Conservation (phyloP, 306 rosid species). For the Cicer yamashitae region DNA sequence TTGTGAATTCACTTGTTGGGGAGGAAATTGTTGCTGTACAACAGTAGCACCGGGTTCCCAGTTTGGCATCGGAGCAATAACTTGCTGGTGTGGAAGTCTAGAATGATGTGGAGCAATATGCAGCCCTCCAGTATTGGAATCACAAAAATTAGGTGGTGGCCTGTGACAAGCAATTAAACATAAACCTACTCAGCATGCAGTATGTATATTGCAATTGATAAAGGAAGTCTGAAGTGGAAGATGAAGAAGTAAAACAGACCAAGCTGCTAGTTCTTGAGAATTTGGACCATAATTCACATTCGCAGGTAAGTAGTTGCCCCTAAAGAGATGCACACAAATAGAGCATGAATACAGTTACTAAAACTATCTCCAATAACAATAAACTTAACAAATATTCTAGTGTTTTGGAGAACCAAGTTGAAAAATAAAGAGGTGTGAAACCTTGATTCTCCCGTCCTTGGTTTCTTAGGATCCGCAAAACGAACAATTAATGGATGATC, state of each 20-base stretch:
- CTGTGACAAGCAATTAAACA: constrained; percentile 53
- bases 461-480: constrained; percentile 91
- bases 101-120: constrained; percentile 65
- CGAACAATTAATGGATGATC: constrained; percentile 83
- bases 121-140: constrained; percentile 56
- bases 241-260: constrained; percentile 54
- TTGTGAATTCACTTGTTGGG: constrained; percentile 57
- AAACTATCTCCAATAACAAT: constrained; percentile 19
- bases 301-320: constrained; percentile 54
- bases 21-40: constrained; percentile 59
- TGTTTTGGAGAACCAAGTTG: constrained; percentile 22
- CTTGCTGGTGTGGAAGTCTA: constrained; percentile 57
- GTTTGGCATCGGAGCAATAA: constrained; percentile 59
- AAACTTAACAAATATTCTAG: constrained; percentile 21
- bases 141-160: constrained; percentile 58
- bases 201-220: constrained; percentile 18
- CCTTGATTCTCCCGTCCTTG: constrained; percentile 74
- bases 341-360: constrained; percentile 37
- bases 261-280: constrained; percentile 60
- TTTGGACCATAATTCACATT: constrained; percentile 54
- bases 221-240: constrained; percentile 4
- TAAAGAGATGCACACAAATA: constrained; percentile 45
- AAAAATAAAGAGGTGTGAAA: constrained; percentile 43
- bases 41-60: constrained; percentile 58
- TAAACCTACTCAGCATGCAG: constrained; percentile 27